A percentile compares a stretch with the other conserved stretches of the same genome.
These are phyloP conservation scores for Quercus tomentella DNA, from an alignment of 331 rosid genomes.

Conservation along the genomic window DNA sequence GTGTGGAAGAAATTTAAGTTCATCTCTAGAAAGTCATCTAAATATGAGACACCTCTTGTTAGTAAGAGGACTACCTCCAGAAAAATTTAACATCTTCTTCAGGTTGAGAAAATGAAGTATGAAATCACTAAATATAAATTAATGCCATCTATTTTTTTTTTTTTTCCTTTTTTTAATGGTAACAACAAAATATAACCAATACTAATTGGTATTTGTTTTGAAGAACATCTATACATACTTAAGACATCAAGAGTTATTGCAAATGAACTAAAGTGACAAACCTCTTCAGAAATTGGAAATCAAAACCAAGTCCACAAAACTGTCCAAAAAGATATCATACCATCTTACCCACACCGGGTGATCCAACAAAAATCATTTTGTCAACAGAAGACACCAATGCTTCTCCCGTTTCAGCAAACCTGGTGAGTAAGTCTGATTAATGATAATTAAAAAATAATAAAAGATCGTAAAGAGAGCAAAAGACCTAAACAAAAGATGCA, in stretches of 20 bases:
- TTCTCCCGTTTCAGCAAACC: constrained; percentile 93
- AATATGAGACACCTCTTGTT: background rate
- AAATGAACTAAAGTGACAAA: constrained; percentile 4
- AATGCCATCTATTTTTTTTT: background rate
- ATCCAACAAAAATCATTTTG: constrained; percentile 85
- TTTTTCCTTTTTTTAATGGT: background rate
- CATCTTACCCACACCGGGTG: constrained; percentile 90
- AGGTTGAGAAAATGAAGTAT: background rate
- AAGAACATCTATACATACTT: constrained; percentile 2
- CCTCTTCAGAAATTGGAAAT: constrained; percentile 8
- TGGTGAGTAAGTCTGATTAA: constrained; percentile 29
- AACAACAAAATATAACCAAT: background rate
- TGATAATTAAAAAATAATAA: constrained; percentile 12
- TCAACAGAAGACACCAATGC: constrained; percentile 86
- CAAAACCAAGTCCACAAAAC: constrained; percentile 6
- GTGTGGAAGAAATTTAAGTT: background rate
- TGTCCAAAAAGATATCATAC: constrained; percentile 49
- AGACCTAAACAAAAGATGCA: constrained; percentile 10
- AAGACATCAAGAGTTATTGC: constrained; percentile 4
- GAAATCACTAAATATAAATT: background rate
- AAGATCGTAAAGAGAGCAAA: background rate
- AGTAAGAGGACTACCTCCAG: background rate
- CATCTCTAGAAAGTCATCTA: constrained; percentile 4
- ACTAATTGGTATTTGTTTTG: constrained; percentile 4
- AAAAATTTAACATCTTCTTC: background rate